These are phyloP conservation scores for Centrapalus pauciflorus DNA, from an alignment of 129 eudicot genomes.

Conservation along the genomic window DNA sequence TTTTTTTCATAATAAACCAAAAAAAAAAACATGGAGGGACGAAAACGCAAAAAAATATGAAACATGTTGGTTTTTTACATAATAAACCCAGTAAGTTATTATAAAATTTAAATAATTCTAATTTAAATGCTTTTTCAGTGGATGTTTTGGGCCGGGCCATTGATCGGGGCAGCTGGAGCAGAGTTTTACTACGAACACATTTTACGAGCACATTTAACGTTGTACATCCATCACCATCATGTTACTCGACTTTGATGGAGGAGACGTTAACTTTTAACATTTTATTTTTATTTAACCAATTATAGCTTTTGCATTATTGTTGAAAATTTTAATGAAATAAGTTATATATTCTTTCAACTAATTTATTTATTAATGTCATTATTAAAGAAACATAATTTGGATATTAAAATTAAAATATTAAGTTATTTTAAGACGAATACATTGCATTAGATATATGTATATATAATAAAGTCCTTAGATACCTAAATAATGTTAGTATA, in stretches of 20 bases:
- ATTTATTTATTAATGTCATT: neutral
- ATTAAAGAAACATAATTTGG: neutral
- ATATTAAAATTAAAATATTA: neutral
- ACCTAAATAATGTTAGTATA: neutral
- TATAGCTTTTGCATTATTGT: too few relatives aligned
- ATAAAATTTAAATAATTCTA: neutral
- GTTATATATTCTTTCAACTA: too few relatives aligned
- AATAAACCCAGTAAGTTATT: too few relatives aligned
- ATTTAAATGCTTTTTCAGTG: slow-evolving; percentile 36
- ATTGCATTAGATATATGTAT: too few relatives aligned
- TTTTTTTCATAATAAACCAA: too few relatives aligned
- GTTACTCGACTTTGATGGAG: slow-evolving; percentile 14
- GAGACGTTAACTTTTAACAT: too few relatives aligned
- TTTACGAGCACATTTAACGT: slow-evolving; percentile 42
- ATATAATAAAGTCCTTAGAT: neutral
- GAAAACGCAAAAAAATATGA: too few relatives aligned
- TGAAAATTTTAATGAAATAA: too few relatives aligned
- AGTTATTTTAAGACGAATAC: too few relatives aligned
- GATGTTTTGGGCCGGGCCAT: slow-evolving; percentile 68
- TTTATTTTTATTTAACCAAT: too few relatives aligned
- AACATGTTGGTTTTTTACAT: too few relatives aligned
- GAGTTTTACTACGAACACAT: slow-evolving; percentile 52
- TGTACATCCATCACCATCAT: slow-evolving; percentile 15
- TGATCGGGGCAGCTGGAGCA: slow-evolving; percentile 58
- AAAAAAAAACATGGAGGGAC: too few relatives aligned